Percentiles rank a stretch among this genome's conserved stretches.
These are phyloP conservation scores for Olyra latifolia DNA, from an alignment of 176 grass and related monocot species.

Conservation along the genomic window DNA sequence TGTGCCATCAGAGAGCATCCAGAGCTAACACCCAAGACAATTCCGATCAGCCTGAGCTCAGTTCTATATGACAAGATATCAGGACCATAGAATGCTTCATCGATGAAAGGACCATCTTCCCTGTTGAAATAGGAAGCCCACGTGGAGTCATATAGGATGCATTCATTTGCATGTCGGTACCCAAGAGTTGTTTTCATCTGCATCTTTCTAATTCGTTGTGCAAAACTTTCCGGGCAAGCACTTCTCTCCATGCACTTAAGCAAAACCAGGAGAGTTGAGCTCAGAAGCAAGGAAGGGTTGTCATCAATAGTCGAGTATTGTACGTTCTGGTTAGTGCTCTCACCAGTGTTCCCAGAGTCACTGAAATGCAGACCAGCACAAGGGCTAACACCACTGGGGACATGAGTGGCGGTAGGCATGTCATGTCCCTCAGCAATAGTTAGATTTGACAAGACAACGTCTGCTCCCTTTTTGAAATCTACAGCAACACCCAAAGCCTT, in stretches of 20 bases:
- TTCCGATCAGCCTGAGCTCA: constrained; percentile 41
- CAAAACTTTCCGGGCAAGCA: neutral
- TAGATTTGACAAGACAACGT: constrained; percentile 30
- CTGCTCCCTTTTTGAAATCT: constrained; percentile 24
- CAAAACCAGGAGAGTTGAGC: constrained; percentile 11
- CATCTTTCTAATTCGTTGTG: constrained; percentile 16
- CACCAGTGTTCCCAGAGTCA: neutral
- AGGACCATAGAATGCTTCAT: constrained; percentile 46
- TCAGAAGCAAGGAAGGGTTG: neutral
- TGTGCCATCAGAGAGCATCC: constrained; percentile 27
- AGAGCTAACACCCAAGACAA: constrained; percentile 16
- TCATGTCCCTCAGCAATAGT: neutral
- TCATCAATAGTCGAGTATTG: neutral
- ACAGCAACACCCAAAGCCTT: constrained; percentile 30
- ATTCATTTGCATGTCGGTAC: constrained; percentile 29
- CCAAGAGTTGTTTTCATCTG: constrained; percentile 43
- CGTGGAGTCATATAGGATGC: constrained; percentile 34
- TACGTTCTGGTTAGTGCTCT: neutral
- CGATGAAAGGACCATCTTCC: constrained; percentile 50
- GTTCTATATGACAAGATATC: constrained; percentile 33
- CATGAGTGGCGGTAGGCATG: neutral
- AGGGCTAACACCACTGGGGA: neutral
- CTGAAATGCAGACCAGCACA: neutral
- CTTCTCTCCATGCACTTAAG: constrained; percentile 23
- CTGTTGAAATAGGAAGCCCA: constrained; percentile 30